Evolutionary conservation across 192 early-diverging fungal species (phyloP), one percentile per base, ranked within the genome.

Genomic region (Borealophlyctis nickersoniae): DNA sequence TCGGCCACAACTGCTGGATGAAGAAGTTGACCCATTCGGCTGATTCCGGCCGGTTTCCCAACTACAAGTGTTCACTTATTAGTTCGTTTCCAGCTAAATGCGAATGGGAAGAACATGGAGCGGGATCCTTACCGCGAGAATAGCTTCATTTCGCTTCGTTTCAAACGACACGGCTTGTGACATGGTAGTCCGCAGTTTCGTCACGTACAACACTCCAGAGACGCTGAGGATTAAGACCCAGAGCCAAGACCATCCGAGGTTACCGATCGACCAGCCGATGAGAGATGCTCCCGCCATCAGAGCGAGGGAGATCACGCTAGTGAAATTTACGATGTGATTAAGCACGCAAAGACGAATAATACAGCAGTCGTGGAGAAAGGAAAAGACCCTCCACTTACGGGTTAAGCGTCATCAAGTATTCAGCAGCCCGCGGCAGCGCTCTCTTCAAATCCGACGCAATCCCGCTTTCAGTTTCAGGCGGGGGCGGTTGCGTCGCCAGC

Each of bases 1-100:
- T 70, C 13, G 68, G 60, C 68, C 68, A 70, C 0, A 70, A 31
- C 61, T 70, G 68, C 9, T 59, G 54, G 28, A 70, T 51, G 68
- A 70, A 64, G 50, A 70, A 70, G 68, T 70, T 70, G 52, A 70
- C 22, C 68, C 68, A 70, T 58, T 70, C 68, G 36, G 62, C 68
- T 22, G 54, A 31, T 48, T 70, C 68, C 22, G 54, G 60, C n/a
- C 63, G 57, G 14, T 63, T 35, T 22, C 68, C 68, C 16, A 64
- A 31, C 53, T 63, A 28, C n/a, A n/a, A n/a, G n/a, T n/a, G n/a
- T n/a, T n/a, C n/a, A n/a, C n/a, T n/a, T n/a, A n/a, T n/a, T n/a
- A n/a, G n/a, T n/a, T n/a, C n/a, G n/a, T n/a, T n/a, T n/a, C n/a
- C n/a, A n/a, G n/a, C n/a, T n/a, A n/a, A n/a, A n/a, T n/a, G n/a